A percentile compares a stretch with the other conserved stretches of the same genome.
phyloP scores from a whole-genome alignment of 345 rosid genomes.

The Sisymbrium altissimum region DNA sequence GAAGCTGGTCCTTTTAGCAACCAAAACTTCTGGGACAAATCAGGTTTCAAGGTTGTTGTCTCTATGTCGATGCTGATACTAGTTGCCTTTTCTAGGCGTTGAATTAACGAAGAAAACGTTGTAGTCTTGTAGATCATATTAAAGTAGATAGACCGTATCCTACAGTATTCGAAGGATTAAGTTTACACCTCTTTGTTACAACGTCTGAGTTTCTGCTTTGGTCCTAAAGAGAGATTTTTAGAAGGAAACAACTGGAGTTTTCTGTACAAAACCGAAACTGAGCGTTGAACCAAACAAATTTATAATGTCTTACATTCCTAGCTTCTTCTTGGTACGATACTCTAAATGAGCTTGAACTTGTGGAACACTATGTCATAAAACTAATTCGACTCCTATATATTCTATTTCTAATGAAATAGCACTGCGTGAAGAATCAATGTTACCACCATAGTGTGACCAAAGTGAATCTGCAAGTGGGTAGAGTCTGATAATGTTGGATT shows the following conservation, averaged over 20 bases:
- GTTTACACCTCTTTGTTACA: constrained; percentile 20
- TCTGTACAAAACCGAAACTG: constrained; percentile 26
- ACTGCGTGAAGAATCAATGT: constrained; percentile 14
- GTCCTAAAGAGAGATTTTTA: constrained; percentile 1
- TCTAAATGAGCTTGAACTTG: constrained; percentile 2
- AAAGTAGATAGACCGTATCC: constrained; percentile 14
- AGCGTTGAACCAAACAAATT: constrained; percentile 25
- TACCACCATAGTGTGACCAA: constrained; percentile 14
- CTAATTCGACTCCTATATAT: constrained; percentile 17
- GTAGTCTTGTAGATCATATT: neutral
- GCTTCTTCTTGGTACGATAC: constrained; percentile 2
- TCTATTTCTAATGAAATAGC: constrained; percentile 24
- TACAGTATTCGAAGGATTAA: constrained; percentile 20
- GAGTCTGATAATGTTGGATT: constrained; percentile 32
- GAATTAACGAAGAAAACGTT: constrained; percentile 8
- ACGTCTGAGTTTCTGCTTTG: constrained; percentile 1
- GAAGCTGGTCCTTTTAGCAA: constrained; percentile 36
- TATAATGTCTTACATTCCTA: constrained; percentile 23
- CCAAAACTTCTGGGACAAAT: constrained; percentile 77
- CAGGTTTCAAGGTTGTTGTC: constrained; percentile 74
- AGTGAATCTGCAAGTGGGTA: constrained; percentile 10
- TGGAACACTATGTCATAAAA: constrained; percentile 9
- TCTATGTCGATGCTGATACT: constrained; percentile 86
- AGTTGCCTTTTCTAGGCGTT: constrained; percentile 76
- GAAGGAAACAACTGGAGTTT: constrained; percentile 7